These are phyloP conservation scores for Trichoderma orchidacearum DNA, from an alignment of 495 filamentous ascomycete genomes.

Conservation along the genomic window DNA sequence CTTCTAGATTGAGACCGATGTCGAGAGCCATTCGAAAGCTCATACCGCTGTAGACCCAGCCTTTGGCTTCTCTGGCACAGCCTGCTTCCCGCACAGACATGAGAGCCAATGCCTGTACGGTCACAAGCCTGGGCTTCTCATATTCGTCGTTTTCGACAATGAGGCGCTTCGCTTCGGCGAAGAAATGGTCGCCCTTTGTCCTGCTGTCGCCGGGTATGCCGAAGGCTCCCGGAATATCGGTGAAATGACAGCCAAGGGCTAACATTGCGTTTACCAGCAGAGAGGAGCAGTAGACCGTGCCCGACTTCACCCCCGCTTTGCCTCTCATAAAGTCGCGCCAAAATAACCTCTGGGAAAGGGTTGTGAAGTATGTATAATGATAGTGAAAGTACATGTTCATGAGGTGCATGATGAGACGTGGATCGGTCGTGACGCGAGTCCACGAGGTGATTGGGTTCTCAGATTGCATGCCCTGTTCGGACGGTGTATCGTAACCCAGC, in stretches of 20 bases:
- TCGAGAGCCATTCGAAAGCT: slow-evolving; percentile 98
- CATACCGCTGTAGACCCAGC: slow-evolving; percentile 98
- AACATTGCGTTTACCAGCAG: slow-evolving; percentile 92
- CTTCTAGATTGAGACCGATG: slow-evolving; percentile 83
- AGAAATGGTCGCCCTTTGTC: slow-evolving; percentile 94
- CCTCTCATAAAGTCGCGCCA: slow-evolving; percentile 73
- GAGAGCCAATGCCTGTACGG: slow-evolving; percentile 83
- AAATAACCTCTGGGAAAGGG: slow-evolving; percentile 79
- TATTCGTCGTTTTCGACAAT: slow-evolving; percentile 88
- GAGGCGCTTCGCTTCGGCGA: slow-evolving; percentile 83
- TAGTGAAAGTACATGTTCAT: slow-evolving; percentile 97
- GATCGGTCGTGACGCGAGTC: slow-evolving; percentile 75
- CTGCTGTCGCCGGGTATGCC: slow-evolving; percentile 55
- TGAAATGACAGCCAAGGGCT: slow-evolving; percentile 93
- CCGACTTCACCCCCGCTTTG: slow-evolving; percentile 12
- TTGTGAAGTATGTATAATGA: slow-evolving; percentile 96
- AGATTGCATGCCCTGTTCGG: slow-evolving; percentile 31
- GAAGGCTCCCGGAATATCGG: slow-evolving; percentile 57
- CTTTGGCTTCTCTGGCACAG: slow-evolving; percentile 86
- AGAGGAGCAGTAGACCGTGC: slow-evolving; percentile 69
- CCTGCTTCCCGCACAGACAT: slow-evolving; percentile 97
- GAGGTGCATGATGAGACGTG: slow-evolving; percentile 68
- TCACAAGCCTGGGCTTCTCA: slow-evolving; percentile 80
- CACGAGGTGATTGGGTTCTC: slow-evolving; percentile 64
- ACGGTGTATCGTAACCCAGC: not conserved